phyloP scores from a whole-genome alignment of 176 grass and related monocot genomes.

The Rhipidocladum racemiflorum region DNA sequence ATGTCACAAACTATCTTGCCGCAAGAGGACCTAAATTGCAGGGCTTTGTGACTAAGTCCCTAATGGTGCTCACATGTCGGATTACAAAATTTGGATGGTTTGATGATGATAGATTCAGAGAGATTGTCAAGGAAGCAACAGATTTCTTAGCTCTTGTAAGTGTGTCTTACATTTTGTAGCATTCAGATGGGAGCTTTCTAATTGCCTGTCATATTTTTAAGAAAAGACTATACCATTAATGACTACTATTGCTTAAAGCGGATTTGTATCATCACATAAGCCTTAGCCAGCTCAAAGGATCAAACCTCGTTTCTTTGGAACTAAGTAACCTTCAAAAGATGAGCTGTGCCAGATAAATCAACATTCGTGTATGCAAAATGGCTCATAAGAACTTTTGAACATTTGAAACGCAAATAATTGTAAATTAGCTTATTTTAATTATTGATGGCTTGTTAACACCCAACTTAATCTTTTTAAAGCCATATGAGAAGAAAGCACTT shows the following conservation, averaged over 20 bases:
- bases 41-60: slow-evolving; percentile 83
- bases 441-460: not conserved
- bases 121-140: slow-evolving; percentile 85
- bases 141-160: slow-evolving; percentile 96
- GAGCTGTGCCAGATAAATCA: not conserved
- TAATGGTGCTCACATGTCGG: slow-evolving; percentile 87
- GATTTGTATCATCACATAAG: slow-evolving; percentile 1
- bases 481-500: not conserved
- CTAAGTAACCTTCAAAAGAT: slow-evolving; percentile 5
- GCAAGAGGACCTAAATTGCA: slow-evolving; percentile 94
- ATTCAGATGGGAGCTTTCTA: slow-evolving; percentile 24
- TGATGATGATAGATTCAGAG: slow-evolving; percentile 97
- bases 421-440: not conserved
- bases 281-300: not conserved
- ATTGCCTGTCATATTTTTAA: not conserved
- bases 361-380: not conserved
- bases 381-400: not conserved
- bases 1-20: slow-evolving; percentile 99
- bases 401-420: not conserved
- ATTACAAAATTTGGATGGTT: slow-evolving; percentile 99
- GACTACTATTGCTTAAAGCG: slow-evolving; percentile 6
- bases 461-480: slow-evolving; percentile 2
- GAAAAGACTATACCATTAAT: too few relatives aligned
- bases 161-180: slow-evolving; percentile 26
- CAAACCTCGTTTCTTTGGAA: slow-evolving; percentile 11